Evolutionary conservation across 208 protist species (phyloP).

Genomic region (Acanthamoeba sp.): DNA sequence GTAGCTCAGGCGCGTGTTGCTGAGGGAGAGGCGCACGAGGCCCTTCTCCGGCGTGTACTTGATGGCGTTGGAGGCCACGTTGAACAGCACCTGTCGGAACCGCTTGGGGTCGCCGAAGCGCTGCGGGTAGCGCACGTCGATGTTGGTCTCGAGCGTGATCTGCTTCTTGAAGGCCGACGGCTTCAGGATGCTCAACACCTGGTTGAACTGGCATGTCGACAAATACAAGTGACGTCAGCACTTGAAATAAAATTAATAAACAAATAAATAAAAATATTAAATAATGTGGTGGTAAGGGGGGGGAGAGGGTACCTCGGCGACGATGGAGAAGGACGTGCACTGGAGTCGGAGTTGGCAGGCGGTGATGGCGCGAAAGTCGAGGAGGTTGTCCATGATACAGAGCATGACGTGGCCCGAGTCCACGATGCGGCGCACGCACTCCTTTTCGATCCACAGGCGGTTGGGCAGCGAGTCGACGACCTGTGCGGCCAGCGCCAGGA

Average conservation of each 20-base stretch:
- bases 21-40: neutral
- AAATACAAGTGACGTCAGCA: too few relatives aligned
- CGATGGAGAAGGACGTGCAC: neutral
- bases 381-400: constrained; percentile 32
- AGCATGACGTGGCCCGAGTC: constrained; percentile 32
- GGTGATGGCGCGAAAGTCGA: neutral
- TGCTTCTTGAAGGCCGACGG: constrained; percentile 44
- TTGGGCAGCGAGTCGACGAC: constrained; percentile 26
- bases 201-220: neutral
- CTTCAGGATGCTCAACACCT: constrained; percentile 13
- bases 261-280: neutral
- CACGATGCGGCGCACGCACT: constrained; percentile 36
- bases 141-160: neutral
- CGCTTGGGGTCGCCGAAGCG: constrained; percentile 38
- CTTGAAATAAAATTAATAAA: neutral
- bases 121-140: constrained; percentile 24
- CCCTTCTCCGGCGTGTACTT: constrained; percentile 6
- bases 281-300: neutral
- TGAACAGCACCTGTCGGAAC: constrained; percentile 28
- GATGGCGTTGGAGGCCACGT: constrained; percentile 46
- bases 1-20: neutral
- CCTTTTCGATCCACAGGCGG: neutral
- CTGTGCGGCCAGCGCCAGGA: neutral
- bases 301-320: neutral
- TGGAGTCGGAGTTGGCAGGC: neutral